Evolutionary conservation across 2,329 filamentous ascomycete genomes (phyloP).

Genomic region (Monilinia laxa): DNA sequence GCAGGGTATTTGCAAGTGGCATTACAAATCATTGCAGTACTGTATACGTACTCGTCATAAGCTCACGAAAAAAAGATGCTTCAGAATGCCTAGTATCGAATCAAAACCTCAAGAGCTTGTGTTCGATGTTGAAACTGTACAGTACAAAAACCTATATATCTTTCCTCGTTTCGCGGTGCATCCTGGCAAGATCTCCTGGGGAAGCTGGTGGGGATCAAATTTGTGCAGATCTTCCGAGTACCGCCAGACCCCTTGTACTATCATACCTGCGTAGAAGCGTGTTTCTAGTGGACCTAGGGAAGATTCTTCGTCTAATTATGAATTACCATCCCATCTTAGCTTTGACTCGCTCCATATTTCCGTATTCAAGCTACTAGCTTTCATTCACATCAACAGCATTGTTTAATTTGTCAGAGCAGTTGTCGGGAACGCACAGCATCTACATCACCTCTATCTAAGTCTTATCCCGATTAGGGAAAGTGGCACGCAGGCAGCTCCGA

Average conservation of each 20-base stretch:
- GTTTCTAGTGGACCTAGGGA: background rate
- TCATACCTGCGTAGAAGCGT: background rate
- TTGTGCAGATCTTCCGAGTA: background rate
- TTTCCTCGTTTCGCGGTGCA: background rate
- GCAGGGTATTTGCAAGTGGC: background rate
- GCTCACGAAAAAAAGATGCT: background rate
- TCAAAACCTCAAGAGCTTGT: background rate
- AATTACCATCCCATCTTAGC: background rate
- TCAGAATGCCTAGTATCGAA: background rate
- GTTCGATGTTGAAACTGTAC: background rate
- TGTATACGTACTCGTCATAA: background rate
- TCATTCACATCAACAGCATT: background rate
- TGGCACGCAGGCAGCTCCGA: background rate
- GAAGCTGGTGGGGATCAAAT: background rate
- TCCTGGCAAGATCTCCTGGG: background rate
- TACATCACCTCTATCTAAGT: background rate
- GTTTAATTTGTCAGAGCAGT: conserved; percentile 9
- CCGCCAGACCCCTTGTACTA: background rate
- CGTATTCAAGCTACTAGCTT: background rate
- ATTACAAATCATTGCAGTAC: background rate
- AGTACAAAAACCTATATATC: background rate
- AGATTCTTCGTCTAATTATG: background rate
- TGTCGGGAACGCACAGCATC: conserved; percentile 12
- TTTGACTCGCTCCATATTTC: conserved; percentile 5
- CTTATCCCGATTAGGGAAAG: background rate